Base-by-base conservation (phyloP, 2,329 filamentous ascomycete genomes). In the Arthrobotrys musiformis region DNA sequence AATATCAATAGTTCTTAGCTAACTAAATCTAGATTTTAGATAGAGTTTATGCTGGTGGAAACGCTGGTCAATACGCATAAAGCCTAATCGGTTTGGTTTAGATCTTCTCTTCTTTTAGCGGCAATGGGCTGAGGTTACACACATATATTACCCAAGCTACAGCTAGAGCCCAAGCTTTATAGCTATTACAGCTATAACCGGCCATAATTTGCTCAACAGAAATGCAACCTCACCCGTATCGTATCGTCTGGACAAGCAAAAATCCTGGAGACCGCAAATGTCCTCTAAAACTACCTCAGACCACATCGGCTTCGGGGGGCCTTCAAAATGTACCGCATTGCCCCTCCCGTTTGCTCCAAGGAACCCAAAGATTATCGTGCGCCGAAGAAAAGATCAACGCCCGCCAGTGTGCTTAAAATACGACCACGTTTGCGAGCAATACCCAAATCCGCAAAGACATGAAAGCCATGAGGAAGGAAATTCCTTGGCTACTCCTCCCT, bases 261-360 rank as follows among this genome's bases (percentile, higher is more conserved):
- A 2, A 54, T 26, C 33, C 3, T 61, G 22, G 50, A 52, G 48
- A 19, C 22, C 66, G 54, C 54, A 54, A 70, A 70, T 50, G 17
- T 61, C 52, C 48, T 60, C 60, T 30, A 17, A 58, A 73, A 67
- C 26, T 54, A 35, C n/a, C 70, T 75, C 62, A 56, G 70, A 63
- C 62, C 70, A 75, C 70, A 28, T 75, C 28, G 15, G 17, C 22
- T n/a, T 26, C n/a, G 22, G 5, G 11, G 19, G n/a, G 1, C n/a
- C 37, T 46, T 64, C 60, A 64, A 64, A 73, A 66, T 48, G 28
- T 8, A 26, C 54, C n/a, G 15, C 15, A 1, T 22, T 17, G 33
- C 15, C 54, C 6, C 42, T 4, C 15, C 24, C 24, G 28, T 19
- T 5, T 1, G 9, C 19, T 26, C 26, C 44, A 46, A 26, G 15